Evolutionary conservation across 1,284 basidiomycete genomes (phyloP).

Genomic region (Cryptococcus sp.): DNA sequence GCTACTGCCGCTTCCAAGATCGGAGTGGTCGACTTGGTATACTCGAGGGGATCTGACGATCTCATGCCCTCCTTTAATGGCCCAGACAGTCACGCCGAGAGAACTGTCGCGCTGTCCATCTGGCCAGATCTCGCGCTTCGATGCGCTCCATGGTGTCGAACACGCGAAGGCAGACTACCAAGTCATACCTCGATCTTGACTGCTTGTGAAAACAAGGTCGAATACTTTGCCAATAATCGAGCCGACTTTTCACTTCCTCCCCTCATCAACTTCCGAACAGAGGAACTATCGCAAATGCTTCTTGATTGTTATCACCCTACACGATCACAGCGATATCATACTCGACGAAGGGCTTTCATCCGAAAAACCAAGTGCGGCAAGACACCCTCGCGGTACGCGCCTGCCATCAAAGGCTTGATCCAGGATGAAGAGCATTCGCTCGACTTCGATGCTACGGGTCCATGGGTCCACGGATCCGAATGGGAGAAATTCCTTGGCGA

Average conservation of each 20-base stretch:
- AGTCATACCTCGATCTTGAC: slow-evolving; percentile 15
- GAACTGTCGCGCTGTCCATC: too few species aligned
- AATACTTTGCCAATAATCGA: slow-evolving; percentile 22
- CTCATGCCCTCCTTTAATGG: background rate
- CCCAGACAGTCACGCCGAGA: background rate
- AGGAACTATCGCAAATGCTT: slow-evolving; percentile 51
- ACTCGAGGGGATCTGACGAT: background rate
- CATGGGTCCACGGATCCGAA: slow-evolving; percentile 41
- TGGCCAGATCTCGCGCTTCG: background rate
- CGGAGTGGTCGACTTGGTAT: slow-evolving; percentile 34
- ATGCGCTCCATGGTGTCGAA: background rate
- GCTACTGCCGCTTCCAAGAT: slow-evolving; percentile 28
- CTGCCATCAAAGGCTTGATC: slow-evolving; percentile 28
- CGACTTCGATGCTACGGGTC: slow-evolving; percentile 44
- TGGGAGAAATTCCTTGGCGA: slow-evolving; percentile 19
- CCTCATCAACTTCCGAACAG: slow-evolving; percentile 43
- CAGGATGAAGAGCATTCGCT: slow-evolving; percentile 37
- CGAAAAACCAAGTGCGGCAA: slow-evolving; percentile 46
- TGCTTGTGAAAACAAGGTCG: slow-evolving; percentile 38
- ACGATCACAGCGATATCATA: slow-evolving; percentile 47
- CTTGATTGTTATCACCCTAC: slow-evolving; percentile 50
- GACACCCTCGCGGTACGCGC: slow-evolving; percentile 46
- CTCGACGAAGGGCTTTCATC: slow-evolving; percentile 49
- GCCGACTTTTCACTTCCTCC: slow-evolving; percentile 15
- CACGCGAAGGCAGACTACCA: background rate